Conservation (phyloP, 306 rosid genomes). For the Prunus dulcis region DNA sequence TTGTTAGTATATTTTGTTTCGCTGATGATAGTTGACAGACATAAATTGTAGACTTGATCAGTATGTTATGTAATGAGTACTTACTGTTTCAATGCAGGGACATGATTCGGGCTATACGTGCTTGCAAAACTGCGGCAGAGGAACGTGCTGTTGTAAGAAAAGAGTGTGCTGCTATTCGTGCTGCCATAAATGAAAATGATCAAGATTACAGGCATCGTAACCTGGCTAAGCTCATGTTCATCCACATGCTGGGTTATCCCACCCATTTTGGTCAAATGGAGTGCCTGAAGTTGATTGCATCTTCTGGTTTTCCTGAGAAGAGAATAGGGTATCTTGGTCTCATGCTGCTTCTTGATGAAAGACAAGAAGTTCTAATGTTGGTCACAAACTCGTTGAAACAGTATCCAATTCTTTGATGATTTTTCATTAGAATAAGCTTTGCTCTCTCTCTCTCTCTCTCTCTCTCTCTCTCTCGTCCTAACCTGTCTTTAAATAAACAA, state of each 20-base stretch:
- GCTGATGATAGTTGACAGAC: slow-evolving; percentile 1
- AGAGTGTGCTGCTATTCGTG: slow-evolving; percentile 99
- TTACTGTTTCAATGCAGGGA: slow-evolving; percentile 57
- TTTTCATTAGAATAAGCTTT: slow-evolving; percentile 16
- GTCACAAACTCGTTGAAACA: slow-evolving; percentile 97
- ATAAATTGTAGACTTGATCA: neutral
- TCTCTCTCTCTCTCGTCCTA: neutral
- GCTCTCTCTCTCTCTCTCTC: neutral
- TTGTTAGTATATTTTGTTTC: slow-evolving; percentile 12
- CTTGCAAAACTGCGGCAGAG: slow-evolving; percentile 99
- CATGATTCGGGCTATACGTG: slow-evolving; percentile 98
- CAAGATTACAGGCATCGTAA: slow-evolving; percentile 83
- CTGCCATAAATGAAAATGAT: slow-evolving; percentile 86
- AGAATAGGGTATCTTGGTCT: slow-evolving; percentile 99
- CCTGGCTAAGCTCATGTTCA: slow-evolving; percentile 98
- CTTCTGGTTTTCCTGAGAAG: slow-evolving; percentile 97
- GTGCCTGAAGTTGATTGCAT: slow-evolving; percentile 91
- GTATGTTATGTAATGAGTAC: slow-evolving; percentile 6
- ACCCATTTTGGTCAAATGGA: slow-evolving; percentile 99
- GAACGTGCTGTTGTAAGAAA: slow-evolving; percentile 95
- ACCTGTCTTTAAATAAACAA: slow-evolving; percentile 1
- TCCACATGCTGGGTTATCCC: slow-evolving; percentile 99
- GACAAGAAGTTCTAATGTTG: slow-evolving; percentile 99
- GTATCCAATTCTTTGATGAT: slow-evolving; percentile 63
- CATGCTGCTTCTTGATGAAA: slow-evolving; percentile 99